Evolutionary conservation across 176 grass and related monocot species (phyloP), one percentile per base, ranked within the genome.

Genomic region (Puya raimondii): DNA sequence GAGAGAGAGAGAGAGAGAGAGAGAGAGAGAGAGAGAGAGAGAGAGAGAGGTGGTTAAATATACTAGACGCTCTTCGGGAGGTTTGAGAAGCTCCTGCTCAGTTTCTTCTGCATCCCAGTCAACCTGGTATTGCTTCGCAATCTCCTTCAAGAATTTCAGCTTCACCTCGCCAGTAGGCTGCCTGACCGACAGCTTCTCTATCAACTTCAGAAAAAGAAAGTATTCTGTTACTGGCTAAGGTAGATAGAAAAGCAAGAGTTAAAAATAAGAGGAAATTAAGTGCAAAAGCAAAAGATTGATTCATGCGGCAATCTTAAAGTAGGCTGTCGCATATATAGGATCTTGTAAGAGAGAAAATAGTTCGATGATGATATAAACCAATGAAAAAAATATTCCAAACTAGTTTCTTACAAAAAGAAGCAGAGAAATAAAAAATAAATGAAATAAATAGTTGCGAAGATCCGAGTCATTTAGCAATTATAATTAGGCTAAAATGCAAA

Each of bases 31-130:
- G 23, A 13, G 10, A 74, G 58, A 16, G 66, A 65, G 56, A 12
- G 59, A 11, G 69, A 66, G 16, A 71, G 27, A 71, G 51, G 27
- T 68, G 64, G 26, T 23, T 69, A 21, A 20, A 51, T 23, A 51
- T 80, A 96, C 91, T 63, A 96, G 72, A 9, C 79, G 67, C 67
- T 88, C 87, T 75, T 93, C 84, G 48, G 86, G 42, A 64, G 84
- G 86, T 83, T 93, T 88, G 20, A 99, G 94, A 88, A 99, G 94
- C 72, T 82, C 94, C 63, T 83, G 82, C 69, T 99, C 94, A 64
- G 84, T 85, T 75, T 99, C 94, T 48, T 77, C 65, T 1, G 49
- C 64, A 61, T 99, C 89, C 94, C 94, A 99, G 70, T 88, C 70
- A 27, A 99, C 77, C 66, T 93, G 89, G 65, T 85, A 84, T 51